phyloP scores from a whole-genome alignment of 176 grass and related monocot genomes.

The Aegilops tauschii region DNA sequence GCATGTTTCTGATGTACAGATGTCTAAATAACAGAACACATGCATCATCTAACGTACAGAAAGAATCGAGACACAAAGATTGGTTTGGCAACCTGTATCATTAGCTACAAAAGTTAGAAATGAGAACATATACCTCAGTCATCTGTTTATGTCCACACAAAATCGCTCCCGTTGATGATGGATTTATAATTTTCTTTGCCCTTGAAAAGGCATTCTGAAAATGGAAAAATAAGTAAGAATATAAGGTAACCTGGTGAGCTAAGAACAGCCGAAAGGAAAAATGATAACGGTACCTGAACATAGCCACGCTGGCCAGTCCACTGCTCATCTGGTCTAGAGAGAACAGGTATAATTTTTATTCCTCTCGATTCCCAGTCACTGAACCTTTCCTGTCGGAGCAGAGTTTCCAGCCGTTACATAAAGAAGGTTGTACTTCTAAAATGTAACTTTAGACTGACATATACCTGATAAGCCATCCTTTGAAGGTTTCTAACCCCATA shows the following conservation, averaged over 20 bases:
- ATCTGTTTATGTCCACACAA: slow-evolving; percentile 93
- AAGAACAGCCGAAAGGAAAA: neutral
- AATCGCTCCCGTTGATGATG: slow-evolving; percentile 62
- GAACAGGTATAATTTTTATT: slow-evolving; percentile 72
- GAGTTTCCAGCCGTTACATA: neutral
- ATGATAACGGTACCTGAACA: slow-evolving; percentile 56
- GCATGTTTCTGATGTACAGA: neutral
- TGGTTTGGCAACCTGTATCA: neutral
- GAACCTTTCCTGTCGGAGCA: slow-evolving; percentile 59
- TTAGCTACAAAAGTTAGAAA: neutral
- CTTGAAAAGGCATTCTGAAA: slow-evolving; percentile 71
- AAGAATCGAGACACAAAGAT: neutral
- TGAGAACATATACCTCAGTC: slow-evolving; percentile 67
- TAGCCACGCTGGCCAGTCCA: slow-evolving; percentile 83
- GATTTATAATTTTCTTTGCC: slow-evolving; percentile 56
- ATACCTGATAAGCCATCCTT: slow-evolving; percentile 86
- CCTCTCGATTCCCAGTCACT: slow-evolving; percentile 69
- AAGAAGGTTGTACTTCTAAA: neutral
- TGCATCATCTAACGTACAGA: neutral
- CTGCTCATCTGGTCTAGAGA: slow-evolving; percentile 64
- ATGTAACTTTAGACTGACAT: neutral
- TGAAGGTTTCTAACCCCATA: slow-evolving; percentile 88
- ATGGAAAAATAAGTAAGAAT: slow-evolving; percentile 14
- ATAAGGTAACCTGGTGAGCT: neutral
- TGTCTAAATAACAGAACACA: neutral